A percentile compares a stretch with the other conserved stretches of the same genome.
Conservation (phyloP, 179 eudicot species). For the Nepenthes alata region DNA sequence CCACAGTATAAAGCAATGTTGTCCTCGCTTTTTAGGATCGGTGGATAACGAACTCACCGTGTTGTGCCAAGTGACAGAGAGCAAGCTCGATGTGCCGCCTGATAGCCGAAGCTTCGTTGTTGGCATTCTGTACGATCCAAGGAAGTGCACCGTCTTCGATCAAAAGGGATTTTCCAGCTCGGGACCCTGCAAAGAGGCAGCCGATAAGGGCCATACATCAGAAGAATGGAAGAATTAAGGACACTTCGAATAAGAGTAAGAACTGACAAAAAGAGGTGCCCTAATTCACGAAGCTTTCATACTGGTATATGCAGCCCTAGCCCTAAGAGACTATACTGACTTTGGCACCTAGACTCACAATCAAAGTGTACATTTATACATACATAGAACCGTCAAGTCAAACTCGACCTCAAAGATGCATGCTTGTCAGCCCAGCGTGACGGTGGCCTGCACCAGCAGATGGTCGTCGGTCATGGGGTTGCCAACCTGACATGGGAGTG, state of each 20-base stretch:
- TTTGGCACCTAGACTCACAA: no score
- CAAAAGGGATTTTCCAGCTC: conserved; percentile 58
- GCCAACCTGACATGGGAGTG: no score
- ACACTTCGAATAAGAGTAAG: background rate
- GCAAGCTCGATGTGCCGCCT: conserved; percentile 97
- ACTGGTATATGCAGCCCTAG: no score
- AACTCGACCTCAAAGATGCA: no score
- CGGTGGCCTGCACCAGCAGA: no score
- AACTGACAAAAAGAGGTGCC: background rate
- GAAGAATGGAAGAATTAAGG: background rate
- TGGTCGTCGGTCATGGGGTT: no score
- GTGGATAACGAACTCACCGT: conserved; percentile 35
- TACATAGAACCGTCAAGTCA: no score
- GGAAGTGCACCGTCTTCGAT: conserved; percentile 94
- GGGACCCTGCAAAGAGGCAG: conserved; percentile 31
- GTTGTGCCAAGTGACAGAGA: conserved; percentile 96
- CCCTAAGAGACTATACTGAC: no score
- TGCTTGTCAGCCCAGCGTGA: no score
- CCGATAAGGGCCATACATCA: background rate
- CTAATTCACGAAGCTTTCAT: no score
- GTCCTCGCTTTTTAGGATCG: background rate
- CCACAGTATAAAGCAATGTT: background rate
- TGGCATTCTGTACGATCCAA: conserved; percentile 95
- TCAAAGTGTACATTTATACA: no score
- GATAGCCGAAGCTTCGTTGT: conserved; percentile 84